Evolutionary conservation across 2,329 filamentous ascomycete species (phyloP).

Genomic region (Blumeriella jaapii): DNA sequence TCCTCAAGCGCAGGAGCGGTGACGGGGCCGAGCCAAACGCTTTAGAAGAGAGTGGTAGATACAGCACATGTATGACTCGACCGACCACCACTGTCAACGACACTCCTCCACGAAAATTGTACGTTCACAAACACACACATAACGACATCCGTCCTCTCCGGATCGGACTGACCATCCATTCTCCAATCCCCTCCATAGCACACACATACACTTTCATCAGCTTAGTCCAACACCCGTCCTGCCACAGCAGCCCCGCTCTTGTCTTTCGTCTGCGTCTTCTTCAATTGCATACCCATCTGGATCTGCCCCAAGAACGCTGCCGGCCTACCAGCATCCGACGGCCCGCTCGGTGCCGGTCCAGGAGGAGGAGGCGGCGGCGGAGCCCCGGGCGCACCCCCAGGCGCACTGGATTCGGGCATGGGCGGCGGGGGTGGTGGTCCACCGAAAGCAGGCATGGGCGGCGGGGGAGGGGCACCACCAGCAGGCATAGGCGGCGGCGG

Average conservation of each 20-base stretch:
- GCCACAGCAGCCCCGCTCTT: constrained; percentile 61
- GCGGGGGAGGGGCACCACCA: constrained; percentile 30
- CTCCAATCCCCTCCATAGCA: not conserved
- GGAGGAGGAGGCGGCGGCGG: constrained; percentile 33
- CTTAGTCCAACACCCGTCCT: constrained; percentile 52
- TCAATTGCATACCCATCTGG: constrained; percentile 64
- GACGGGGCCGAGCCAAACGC: too few relatives aligned
- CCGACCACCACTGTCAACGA: too few relatives aligned
- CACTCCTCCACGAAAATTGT: too few relatives aligned
- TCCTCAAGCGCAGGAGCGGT: too few relatives aligned
- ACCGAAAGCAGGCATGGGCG: constrained; percentile 25
- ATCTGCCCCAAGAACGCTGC: constrained; percentile 71
- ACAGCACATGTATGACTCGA: too few relatives aligned
- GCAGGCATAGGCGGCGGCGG: constrained; percentile 36
- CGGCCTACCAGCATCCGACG: constrained; percentile 36
- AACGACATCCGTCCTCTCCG: too few relatives aligned
- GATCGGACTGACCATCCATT: too few relatives aligned
- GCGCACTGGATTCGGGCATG: constrained; percentile 25
- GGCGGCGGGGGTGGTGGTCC: constrained; percentile 28
- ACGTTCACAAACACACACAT: too few relatives aligned
- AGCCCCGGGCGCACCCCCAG: too few relatives aligned
- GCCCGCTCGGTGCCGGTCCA: constrained; percentile 17
- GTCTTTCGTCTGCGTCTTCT: constrained; percentile 85
- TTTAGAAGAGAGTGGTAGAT: too few relatives aligned
- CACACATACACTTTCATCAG: too few relatives aligned